These are phyloP conservation scores for Plectranthus barbatus DNA, from an alignment of 257 asterid species.

Conservation along the genomic window DNA sequence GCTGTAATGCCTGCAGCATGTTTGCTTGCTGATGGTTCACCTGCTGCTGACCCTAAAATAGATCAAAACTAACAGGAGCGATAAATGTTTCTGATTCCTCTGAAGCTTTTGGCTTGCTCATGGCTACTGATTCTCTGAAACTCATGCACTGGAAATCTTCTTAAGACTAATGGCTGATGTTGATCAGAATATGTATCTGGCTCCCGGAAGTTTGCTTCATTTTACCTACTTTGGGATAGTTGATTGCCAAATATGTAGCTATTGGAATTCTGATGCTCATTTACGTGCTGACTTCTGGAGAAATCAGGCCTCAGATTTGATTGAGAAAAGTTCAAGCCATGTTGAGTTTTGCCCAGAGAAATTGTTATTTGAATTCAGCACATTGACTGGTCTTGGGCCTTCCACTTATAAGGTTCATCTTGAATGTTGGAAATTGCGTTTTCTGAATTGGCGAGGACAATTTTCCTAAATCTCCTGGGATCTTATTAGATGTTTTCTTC, in stretches of 20 bases:
- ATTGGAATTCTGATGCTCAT: constrained; percentile 52
- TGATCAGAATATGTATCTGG: constrained; percentile 53
- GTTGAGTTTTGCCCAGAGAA: constrained; percentile 42
- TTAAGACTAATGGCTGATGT: constrained; percentile 31
- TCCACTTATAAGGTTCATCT: constrained; percentile 49
- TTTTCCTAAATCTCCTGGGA: constrained; percentile 40
- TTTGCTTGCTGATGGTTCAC: constrained; percentile 61
- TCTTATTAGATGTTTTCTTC: constrained; percentile 46
- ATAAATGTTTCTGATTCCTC: constrained; percentile 46
- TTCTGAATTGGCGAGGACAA: constrained; percentile 39
- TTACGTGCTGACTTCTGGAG: constrained; percentile 37
- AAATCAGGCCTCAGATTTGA: constrained; percentile 50
- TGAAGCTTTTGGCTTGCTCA: constrained; percentile 40
- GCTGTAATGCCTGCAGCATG: constrained; percentile 61
- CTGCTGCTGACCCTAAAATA: constrained; percentile 86
- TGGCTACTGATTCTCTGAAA: constrained; percentile 47
- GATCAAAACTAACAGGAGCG: constrained; percentile 69
- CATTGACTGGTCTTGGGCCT: constrained; percentile 44
- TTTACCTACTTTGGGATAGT: constrained; percentile 49
- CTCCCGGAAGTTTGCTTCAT: constrained; percentile 54
- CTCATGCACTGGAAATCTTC: constrained; percentile 52
- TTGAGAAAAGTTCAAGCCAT: constrained; percentile 54
- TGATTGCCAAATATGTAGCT: constrained; percentile 57
- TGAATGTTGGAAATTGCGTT: constrained; percentile 28
- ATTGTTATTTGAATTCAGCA: constrained; percentile 30